phyloP scores from a whole-genome alignment of 169 alveolate species.

The Plasmodium reichenowi region DNA sequence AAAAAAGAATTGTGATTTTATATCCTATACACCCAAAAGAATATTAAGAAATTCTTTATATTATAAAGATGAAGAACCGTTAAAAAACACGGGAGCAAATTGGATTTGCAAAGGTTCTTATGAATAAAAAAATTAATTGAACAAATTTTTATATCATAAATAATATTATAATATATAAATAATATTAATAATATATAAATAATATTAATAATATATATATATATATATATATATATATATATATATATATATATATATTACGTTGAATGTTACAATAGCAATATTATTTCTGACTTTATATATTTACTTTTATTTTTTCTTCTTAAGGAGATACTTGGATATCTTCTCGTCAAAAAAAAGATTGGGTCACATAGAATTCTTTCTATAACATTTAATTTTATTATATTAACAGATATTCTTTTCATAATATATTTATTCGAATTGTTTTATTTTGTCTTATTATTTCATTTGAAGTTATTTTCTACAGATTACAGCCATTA shows the following conservation, averaged over 20 bases:
- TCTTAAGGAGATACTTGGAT: constrained; percentile 60
- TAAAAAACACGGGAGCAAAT: constrained; percentile 53
- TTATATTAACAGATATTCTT: not conserved
- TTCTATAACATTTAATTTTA: not conserved
- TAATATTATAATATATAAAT: not conserved
- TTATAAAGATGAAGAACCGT: constrained; percentile 45
- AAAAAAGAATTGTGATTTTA: constrained; percentile 40
- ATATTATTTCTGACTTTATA: not conserved
- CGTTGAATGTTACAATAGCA: not conserved
- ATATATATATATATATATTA: not conserved
- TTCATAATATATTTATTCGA: not conserved
- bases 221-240: constrained; percentile 3
- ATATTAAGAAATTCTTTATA: constrained; percentile 43
- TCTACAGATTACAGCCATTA: constrained; percentile 53
- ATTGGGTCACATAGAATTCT: constrained; percentile 30
- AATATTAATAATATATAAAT: not conserved
- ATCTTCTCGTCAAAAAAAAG: constrained; percentile 52
- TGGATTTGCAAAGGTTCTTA: constrained; percentile 55
- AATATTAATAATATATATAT: constrained; percentile 1
- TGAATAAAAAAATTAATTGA: not conserved
- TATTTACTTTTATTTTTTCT: constrained; percentile 7
- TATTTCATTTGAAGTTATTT: constrained; percentile 5
- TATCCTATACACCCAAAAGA: constrained; percentile 50
- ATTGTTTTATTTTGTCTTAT: constrained; percentile 5
- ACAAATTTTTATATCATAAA: not conserved